phyloP scores from a whole-genome alignment of 192 early-diverging fungal genomes.

The Backusella liffmaniae region DNA sequence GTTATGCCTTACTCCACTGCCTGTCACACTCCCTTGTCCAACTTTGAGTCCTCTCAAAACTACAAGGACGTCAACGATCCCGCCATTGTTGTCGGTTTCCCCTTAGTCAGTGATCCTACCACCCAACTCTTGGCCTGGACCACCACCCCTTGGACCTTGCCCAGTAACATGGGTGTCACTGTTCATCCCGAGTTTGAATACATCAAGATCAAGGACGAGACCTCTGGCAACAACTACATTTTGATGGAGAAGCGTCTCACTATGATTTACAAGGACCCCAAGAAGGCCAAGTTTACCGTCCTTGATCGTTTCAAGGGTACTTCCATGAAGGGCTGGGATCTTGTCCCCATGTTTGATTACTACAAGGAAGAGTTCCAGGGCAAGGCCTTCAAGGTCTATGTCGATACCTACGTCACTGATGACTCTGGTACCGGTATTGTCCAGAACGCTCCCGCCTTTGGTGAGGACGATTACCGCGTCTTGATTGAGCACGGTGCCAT shows the following conservation, averaged over 20 bases:
- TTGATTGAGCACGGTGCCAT: constrained; percentile 81
- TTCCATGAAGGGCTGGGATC: constrained; percentile 84
- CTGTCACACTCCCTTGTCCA: constrained; percentile 89
- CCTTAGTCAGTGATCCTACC: constrained; percentile 77
- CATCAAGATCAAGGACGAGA: constrained; percentile 87
- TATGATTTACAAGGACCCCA: constrained; percentile 89
- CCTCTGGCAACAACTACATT: constrained; percentile 82
- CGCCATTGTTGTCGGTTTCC: constrained; percentile 91
- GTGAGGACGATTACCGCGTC: constrained; percentile 99
- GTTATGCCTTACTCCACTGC: constrained; percentile 98
- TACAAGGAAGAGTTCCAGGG: constrained; percentile 68
- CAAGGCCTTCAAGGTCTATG: constrained; percentile 80
- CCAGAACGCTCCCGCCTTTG: constrained; percentile 96
- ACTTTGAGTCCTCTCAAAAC: constrained; percentile 96
- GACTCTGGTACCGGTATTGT: constrained; percentile 97
- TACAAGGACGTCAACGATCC: constrained; percentile 98
- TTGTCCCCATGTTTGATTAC: constrained; percentile 91
- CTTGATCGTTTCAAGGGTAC: constrained; percentile 74
- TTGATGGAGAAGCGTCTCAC: constrained; percentile 83
- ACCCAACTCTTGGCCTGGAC: constrained; percentile 93
- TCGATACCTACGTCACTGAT: constrained; percentile 92
- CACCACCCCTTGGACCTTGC: constrained; percentile 98
- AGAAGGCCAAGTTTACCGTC: constrained; percentile 93
- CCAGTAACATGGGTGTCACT: constrained; percentile 91
- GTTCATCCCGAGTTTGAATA: constrained; percentile 94